Percentiles rank a stretch among this genome's conserved stretches.
Evolutionary conservation across 371 early-diverging fungal species (phyloP).

Genomic region (Mortierella sp.): DNA sequence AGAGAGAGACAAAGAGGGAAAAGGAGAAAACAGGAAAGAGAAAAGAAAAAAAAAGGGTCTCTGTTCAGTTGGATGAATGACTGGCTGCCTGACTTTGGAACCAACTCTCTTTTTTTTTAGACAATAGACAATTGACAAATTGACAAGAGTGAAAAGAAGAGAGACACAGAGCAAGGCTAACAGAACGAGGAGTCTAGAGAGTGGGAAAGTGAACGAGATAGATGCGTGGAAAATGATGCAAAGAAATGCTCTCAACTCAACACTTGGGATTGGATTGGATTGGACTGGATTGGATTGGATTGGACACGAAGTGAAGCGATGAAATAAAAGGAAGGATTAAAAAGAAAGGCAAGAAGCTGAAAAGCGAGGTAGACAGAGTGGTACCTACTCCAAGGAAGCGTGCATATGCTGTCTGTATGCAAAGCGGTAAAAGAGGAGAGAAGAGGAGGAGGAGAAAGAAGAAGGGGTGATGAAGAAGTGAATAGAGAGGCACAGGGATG

Average conservation of each 20-base stretch:
- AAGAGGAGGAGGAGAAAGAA: not conserved
- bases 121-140: no score
- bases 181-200: conserved; percentile 3
- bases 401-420: not conserved
- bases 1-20: not conserved
- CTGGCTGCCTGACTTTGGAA: not conserved
- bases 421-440: not conserved
- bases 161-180: no score
- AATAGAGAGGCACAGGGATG: not conserved
- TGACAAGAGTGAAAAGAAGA: no score
- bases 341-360: not conserved
- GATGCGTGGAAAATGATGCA: conserved; percentile 1
- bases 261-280: not conserved
- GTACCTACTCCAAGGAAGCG: not conserved
- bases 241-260: conserved; percentile 7
- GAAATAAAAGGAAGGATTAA: not conserved
- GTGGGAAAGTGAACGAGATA: not conserved
- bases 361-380: not conserved
- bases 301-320: not conserved
- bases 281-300: not conserved
- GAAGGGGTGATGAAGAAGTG: not conserved
- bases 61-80: not conserved
- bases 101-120: not conserved
- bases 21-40: not conserved
- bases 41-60: not conserved